Base-by-base conservation (phyloP, 306 rosid species). In the Quercus robur region DNA sequence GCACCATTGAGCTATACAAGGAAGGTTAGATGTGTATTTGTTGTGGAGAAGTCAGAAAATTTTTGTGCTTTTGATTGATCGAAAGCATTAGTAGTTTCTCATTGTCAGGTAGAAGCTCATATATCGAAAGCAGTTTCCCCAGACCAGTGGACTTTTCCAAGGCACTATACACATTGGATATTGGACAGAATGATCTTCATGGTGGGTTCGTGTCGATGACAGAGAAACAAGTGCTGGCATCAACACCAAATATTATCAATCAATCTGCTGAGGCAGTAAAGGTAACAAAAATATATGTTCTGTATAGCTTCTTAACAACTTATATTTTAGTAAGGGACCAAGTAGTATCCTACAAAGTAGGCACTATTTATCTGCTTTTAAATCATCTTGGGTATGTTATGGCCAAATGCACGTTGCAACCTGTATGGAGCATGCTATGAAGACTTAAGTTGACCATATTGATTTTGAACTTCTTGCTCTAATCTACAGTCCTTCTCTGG, bases 151-250 rank as follows among this genome's bases (percentile, higher is more conserved):
- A 69, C 58, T 81, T 81, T 49, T 33, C 80, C 21, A 81, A 75
- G 80, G 84, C 84, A 14, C 52, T 81, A 6, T 81, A 81, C 80
- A 81, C 80, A 25, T 46, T 75, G 10, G 84, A 81, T 69, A 81
- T 81, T 59, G 84, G 84, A 44, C 84, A 81, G 76, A 81, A 80
- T 73, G 84, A 80, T 80, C 78, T 80, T 41, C 75, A 64, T 67
- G 59, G 25, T 38, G 84, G 79, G 49, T 66, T 80, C 12, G 8
- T n/a, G 23, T 55, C 62, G 4, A 54, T 74, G 75, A 56, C 52
- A 19, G 78, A 66, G 71, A 71, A 80, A 35, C 62, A 80, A 56
- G 38, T 80, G 5, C 71, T 62, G 44, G 84, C 33, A 28, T 80
- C 56, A 6, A 67, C 75, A 23, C 79, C 84, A 35, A 41, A 56